These are phyloP conservation scores for Gracilaria domingensis DNA, from an alignment of 23 red algal species.

Conservation along the genomic window DNA sequence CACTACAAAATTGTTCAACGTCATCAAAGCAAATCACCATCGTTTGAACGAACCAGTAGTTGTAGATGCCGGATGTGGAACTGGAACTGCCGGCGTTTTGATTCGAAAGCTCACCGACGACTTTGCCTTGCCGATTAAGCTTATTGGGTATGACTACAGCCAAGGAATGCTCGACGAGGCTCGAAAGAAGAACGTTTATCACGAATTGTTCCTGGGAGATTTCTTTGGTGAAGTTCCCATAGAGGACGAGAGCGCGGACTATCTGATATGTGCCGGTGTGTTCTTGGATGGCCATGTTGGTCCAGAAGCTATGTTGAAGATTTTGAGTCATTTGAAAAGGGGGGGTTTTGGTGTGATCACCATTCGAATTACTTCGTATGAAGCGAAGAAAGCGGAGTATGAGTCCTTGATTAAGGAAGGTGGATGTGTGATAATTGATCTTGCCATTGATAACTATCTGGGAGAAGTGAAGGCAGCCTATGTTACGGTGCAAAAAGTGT, in stretches of 20 bases:
- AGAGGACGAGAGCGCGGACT: neutral
- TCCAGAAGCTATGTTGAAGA: conserved; percentile 2
- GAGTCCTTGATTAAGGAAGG: neutral
- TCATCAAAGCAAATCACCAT: neutral
- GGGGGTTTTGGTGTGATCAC: conserved; percentile 11
- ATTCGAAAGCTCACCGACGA: neutral
- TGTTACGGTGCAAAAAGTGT: neutral
- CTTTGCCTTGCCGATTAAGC: neutral
- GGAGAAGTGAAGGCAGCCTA: neutral
- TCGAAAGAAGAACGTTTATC: neutral
- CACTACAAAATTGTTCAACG: neutral
- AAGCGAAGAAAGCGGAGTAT: neutral
- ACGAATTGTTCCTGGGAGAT: neutral
- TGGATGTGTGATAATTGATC: neutral
- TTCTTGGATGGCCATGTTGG: conserved; percentile 20
- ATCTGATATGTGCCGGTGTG: neutral
- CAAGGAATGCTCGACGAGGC: conserved; percentile 1
- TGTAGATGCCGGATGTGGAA: conserved; percentile 16
- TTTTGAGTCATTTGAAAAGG: neutral
- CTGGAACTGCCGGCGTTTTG: neutral
- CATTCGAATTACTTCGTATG: conserved; percentile 1
- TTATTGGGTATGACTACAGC: conserved; percentile 15
- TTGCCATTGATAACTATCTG: neutral
- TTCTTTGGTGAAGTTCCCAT: neutral
- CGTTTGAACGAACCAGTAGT: neutral